These are phyloP conservation scores for Leccinum solheimii DNA, from an alignment of 1,284 basidiomycete species.

Conservation along the genomic window DNA sequence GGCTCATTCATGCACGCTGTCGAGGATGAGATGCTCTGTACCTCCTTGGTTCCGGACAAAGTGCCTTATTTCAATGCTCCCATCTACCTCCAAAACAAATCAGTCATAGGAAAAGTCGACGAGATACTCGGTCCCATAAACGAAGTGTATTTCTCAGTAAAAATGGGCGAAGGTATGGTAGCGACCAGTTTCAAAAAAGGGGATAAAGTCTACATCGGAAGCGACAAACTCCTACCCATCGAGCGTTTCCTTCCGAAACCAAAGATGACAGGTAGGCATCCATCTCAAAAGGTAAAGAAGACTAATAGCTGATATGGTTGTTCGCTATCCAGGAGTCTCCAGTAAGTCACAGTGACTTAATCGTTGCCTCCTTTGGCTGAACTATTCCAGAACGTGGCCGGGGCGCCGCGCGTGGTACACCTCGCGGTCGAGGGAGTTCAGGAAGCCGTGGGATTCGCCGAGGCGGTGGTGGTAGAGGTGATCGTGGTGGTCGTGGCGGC, in stretches of 20 bases:
- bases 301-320: not conserved
- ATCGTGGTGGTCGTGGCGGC: slow-evolving; percentile 46
- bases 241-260: slow-evolving; percentile 98
- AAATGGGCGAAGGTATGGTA: slow-evolving; percentile 96
- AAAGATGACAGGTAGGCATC: slow-evolving; percentile 66
- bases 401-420: slow-evolving; percentile 41
- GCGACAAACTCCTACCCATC: slow-evolving; percentile 95
- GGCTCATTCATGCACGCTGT: slow-evolving; percentile 92
- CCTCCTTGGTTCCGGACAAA: slow-evolving; percentile 82
- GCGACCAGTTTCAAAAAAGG: slow-evolving; percentile 96
- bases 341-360: slow-evolving; percentile 39
- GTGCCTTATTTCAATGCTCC: slow-evolving; percentile 99
- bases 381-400: slow-evolving; percentile 55
- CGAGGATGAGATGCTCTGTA: slow-evolving; percentile 98
- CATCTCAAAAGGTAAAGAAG: slow-evolving; percentile 3
- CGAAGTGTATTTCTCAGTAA: slow-evolving; percentile 97
- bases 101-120: slow-evolving; percentile 92
- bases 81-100: slow-evolving; percentile 98
- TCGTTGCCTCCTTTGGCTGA: slow-evolving; percentile 2
- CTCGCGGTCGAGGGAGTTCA: slow-evolving; percentile 43
- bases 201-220: slow-evolving; percentile 96
- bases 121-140: slow-evolving; percentile 98
- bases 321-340: slow-evolving; percentile 43
- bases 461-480: slow-evolving; percentile 43
- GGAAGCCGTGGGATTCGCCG: slow-evolving; percentile 50